Base-by-base conservation (phyloP, 768 basidiomycete genomes). In the Albatrellus ellisii region DNA sequence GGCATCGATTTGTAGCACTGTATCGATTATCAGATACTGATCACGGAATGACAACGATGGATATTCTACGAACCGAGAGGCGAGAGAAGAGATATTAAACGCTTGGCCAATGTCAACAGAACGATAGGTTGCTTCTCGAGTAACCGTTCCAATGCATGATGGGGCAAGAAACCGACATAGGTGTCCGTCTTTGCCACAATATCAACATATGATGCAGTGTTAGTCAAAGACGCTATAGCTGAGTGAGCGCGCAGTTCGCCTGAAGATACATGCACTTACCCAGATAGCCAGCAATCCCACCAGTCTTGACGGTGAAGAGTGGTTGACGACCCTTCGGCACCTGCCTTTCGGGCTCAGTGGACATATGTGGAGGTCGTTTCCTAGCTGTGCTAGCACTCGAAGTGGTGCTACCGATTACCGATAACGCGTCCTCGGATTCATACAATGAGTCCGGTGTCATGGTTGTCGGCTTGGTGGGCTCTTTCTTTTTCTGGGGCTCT, bases 101-200 rank as follows among this genome's bases (percentile, higher is more conserved):
- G 77, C 58, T 98, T 99, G 0, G 94, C 90, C 20, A 99, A 68
- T 0, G 95, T 99, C 11, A 99, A 65, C 9, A 98, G 69, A 2
- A 99, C 95, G 41, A 99, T 98, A 2, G 95, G 95, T 36, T 86
- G 72, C 52, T 91, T 82, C 60, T 98, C 95, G 31, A 98, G 70
- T 42, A 99, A 69, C 18, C 85, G 69, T 55, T 98, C 90, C 42
- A 99, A 64, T 5, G 94, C 83, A 54, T 81, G 73, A 2, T 85
- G 77, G 1, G 95, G 87, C 22, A 99, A 60, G 59, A 94, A 94
- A 0, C 95, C 95, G 48, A 98, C 95, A 53, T 94, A 99, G n/a
- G 82, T 84, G 56, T 99, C 94, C 0, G 92, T 98, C 65, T 97
- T 98, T 4, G 95, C 91, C 49, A 72, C 81, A 57, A 99, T 95